phyloP scores from a whole-genome alignment of 2,329 filamentous ascomycete genomes.

The Cryphonectria nitschkei region DNA sequence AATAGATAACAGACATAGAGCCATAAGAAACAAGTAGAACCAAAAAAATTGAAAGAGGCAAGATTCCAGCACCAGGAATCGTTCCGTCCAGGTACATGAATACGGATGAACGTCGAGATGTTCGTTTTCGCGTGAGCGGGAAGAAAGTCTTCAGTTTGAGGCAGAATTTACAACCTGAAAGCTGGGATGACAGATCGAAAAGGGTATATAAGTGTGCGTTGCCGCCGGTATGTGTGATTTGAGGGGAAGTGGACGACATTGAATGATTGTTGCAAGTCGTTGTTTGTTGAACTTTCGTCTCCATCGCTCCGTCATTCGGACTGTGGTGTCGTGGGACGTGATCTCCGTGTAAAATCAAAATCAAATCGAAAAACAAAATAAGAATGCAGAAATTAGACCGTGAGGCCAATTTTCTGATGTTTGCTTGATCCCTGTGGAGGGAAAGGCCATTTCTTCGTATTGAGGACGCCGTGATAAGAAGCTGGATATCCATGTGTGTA shows the following conservation, averaged over 20 bases:
- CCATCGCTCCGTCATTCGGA: not conserved
- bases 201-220: slow-evolving; percentile 7
- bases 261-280: not conserved
- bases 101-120: slow-evolving; percentile 10
- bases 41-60: no score
- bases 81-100: slow-evolving; percentile 29
- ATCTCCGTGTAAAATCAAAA: slow-evolving; percentile 11
- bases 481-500: not conserved
- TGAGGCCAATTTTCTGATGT: slow-evolving; percentile 7
- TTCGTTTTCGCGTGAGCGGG: slow-evolving; percentile 39
- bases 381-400: not conserved
- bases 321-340: slow-evolving; percentile 25
- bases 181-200: slow-evolving; percentile 26
- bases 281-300: not conserved
- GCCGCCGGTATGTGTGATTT: not conserved
- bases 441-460: slow-evolving; percentile 22
- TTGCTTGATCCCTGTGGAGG: slow-evolving; percentile 23
- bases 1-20: slow-evolving; percentile 14
- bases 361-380: not conserved
- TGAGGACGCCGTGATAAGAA: slow-evolving; percentile 22
- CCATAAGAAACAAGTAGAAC: slow-evolving; percentile 23
- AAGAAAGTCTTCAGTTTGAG: slow-evolving; percentile 30
- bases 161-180: slow-evolving; percentile 31
- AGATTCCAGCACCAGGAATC: slow-evolving; percentile 13
- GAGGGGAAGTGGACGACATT: not conserved